phyloP scores from a whole-genome alignment of 371 early-diverging fungal genomes.

The Mucor plumbeus region DNA sequence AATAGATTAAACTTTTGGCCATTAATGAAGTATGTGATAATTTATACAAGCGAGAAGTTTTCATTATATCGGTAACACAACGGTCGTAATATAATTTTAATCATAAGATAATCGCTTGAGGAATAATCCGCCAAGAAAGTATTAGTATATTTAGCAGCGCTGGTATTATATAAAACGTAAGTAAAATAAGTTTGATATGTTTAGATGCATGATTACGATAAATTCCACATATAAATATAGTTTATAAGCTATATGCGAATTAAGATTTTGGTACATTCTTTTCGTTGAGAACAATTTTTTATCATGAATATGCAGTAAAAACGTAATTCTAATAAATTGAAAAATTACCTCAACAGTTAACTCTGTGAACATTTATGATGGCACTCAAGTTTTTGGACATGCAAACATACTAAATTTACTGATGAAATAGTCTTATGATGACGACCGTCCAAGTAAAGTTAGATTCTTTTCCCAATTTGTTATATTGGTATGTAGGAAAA shows the following conservation, averaged over 20 bases:
- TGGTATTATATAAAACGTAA: not conserved
- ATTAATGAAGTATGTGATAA: not conserved
- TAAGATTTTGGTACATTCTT: not conserved
- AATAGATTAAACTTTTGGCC: not conserved
- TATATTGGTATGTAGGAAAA: not conserved
- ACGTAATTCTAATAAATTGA: not conserved
- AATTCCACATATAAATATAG: too few species aligned
- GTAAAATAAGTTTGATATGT: too few species aligned
- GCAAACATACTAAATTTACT: too few species aligned
- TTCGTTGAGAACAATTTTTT: not conserved
- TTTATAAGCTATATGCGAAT: not conserved
- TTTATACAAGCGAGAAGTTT: not conserved
- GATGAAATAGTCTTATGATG: not conserved
- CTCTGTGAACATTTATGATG: not conserved
- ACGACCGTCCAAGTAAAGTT: not conserved
- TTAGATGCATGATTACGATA: too few species aligned
- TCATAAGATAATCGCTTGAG: constrained; percentile 5
- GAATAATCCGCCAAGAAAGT: not conserved
- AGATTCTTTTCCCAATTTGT: not conserved
- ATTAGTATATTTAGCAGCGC: not conserved
- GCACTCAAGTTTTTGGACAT: not conserved
- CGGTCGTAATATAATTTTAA: not conserved
- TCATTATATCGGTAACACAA: constrained; percentile 6
- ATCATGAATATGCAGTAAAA: not conserved
- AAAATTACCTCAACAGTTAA: not conserved